Evolutionary conservation across 176 grass and related monocot genomes (phyloP), one percentile per base, ranked within the genome.

Genomic region (Melocanna baccifera): DNA sequence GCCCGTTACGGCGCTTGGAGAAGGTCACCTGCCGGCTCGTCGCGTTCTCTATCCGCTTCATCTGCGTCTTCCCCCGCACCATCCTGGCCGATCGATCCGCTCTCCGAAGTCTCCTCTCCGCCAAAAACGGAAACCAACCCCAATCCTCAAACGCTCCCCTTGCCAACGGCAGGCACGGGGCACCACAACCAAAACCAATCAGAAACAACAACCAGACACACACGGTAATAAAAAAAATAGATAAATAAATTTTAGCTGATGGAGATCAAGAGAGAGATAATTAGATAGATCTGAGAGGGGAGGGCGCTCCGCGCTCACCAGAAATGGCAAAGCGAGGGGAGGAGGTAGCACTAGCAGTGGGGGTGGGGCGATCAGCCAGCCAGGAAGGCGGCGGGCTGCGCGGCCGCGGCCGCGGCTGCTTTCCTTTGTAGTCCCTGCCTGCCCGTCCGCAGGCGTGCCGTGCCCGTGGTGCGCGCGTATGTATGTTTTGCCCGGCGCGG

Each of bases 11-110:
- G 85, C 95, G 86, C 81, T 98, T 98, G 46, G 92, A 94, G 77
- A 98, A 98, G 81, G 95, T 98, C 37, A 98, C 95, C 86, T 98
- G 95, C 70, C 95, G 81, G 83, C 89, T 90, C 58, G 89, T 90
- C n/a, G 84, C 48, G 80, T 90, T 90, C 89, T 90, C 89, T 43
- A 90, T 90, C 89, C 80, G 84, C 89, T 87, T 90, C 89, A 90
- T 40, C 89, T 87, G 68, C 74, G 80, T 90, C 80, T 87, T 90
- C 80, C 84, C 80, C 50, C 89, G 67, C 84, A 87, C 89, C 89
- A 90, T 90, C 73, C n/a, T 67, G 25, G 12, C 52, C 63, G 63
- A 15, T 25, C 47, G 68, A 22, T 42, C 58, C 3, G 7, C 48
- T 39, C 16, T 4, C 12, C 25, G 9, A 59, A 25, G 57, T 1